Evolutionary conservation across 2,329 filamentous ascomycete species (phyloP).

Genomic region (Bimuria novae-zelandiae): DNA sequence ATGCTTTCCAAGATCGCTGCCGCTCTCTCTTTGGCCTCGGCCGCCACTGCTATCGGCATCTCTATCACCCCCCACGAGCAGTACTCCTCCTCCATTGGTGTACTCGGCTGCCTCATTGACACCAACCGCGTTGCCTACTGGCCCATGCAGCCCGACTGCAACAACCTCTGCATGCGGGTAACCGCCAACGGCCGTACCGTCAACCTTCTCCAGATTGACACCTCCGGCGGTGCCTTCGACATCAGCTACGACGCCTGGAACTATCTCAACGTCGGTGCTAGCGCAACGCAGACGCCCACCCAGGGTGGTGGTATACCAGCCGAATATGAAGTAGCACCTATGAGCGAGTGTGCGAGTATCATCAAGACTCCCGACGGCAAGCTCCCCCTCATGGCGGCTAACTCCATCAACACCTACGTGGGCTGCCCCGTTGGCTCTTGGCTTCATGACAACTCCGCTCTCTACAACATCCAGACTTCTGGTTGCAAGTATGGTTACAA

Average conservation of each 20-base stretch:
- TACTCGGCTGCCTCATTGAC: conserved; percentile 64
- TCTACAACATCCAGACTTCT: conserved; percentile 58
- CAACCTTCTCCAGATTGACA: conserved; percentile 63
- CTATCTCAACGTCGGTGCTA: conserved; percentile 58
- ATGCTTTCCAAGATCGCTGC: conserved; percentile 17
- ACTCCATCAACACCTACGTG: conserved; percentile 19
- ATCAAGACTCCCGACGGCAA: conserved; percentile 40
- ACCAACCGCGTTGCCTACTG: conserved; percentile 67
- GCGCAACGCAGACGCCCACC: conserved; percentile 53
- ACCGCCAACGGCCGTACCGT: conserved; percentile 56
- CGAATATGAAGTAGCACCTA: conserved; percentile 55
- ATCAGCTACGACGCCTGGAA: conserved; percentile 68
- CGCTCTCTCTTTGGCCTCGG: conserved; percentile 10
- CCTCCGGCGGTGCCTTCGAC: conserved; percentile 61
- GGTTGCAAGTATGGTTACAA: conserved; percentile 35
- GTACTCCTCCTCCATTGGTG: conserved; percentile 57
- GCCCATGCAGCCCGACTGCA: conserved; percentile 59
- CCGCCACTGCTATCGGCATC: conserved; percentile 6
- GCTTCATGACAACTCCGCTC: conserved; percentile 15
- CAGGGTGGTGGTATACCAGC: conserved; percentile 58
- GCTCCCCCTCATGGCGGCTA: conserved; percentile 20
- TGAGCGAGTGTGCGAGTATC: conserved; percentile 56
- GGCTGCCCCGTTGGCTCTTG: conserved; percentile 18
- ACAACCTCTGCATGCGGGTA: conserved; percentile 63
- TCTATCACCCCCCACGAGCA: conserved; percentile 16